Percentiles rank a stretch among this genome's conserved stretches.
These are phyloP conservation scores for Vinca major DNA, from an alignment of 305 asterid species.

Conservation along the genomic window DNA sequence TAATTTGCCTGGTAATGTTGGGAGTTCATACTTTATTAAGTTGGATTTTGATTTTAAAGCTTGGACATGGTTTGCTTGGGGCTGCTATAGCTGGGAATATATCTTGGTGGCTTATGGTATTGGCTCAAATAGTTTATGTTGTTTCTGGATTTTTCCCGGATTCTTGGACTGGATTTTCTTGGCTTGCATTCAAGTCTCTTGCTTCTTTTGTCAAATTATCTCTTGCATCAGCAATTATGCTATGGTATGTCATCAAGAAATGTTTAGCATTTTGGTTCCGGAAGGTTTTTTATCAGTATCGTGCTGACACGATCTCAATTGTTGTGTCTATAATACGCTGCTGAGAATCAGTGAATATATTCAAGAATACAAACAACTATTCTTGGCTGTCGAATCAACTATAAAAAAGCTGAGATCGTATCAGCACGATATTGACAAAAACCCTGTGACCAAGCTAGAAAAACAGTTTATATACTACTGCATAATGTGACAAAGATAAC, in stretches of 20 bases:
- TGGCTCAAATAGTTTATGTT: slow-evolving; percentile 16
- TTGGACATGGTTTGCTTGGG: slow-evolving; percentile 23
- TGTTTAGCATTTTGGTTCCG: no score
- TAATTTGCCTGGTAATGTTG: slow-evolving; percentile 16
- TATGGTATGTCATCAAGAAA: slow-evolving; percentile 36
- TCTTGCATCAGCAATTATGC: slow-evolving; percentile 60
- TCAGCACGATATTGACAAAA: no score
- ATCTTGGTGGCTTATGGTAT: slow-evolving; percentile 23
- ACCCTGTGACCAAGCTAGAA: no score
- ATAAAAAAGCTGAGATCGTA: no score
- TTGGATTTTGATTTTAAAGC: slow-evolving; percentile 21
- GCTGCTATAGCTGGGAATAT: slow-evolving; percentile 28
- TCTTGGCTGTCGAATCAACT: no score
- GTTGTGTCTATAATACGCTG: no score
- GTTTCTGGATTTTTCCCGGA: slow-evolving; percentile 14
- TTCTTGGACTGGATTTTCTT: slow-evolving; percentile 27
- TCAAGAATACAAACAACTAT: no score
- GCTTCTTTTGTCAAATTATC: slow-evolving; percentile 47
- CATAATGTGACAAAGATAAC: not conserved
- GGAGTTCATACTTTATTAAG: slow-evolving; percentile 14
- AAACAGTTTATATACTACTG: no score
- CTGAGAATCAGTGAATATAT: no score
- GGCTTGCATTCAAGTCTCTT: slow-evolving; percentile 45
- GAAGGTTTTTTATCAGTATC: no score
- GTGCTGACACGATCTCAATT: no score